Base-by-base conservation (phyloP, 2,329 filamentous ascomycete genomes). In the Alternaria hordeiaustralica region DNA sequence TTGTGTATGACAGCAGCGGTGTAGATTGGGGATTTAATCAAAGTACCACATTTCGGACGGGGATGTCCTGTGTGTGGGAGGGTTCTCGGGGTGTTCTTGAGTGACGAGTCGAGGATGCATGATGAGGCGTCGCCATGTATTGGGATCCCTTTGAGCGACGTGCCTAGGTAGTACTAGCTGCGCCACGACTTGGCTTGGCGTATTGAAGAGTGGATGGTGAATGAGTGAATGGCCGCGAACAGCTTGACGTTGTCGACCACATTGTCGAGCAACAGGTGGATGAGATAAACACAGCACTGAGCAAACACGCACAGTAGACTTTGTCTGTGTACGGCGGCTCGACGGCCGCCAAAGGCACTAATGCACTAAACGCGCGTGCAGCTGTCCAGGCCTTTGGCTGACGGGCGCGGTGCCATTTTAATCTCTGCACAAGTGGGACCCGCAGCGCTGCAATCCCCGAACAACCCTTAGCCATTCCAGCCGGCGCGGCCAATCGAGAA, bases 371-470 rank as follows among this genome's bases (percentile, higher is more conserved):
- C 66, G 66, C 66, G 64, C 60, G 64, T 67, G 66, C 65, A 60
- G 26, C 64, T 66, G 58, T 56, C 61, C 55, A 55, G 60, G 54
- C 69, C 65, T 72, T 64, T 64, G 67, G 70, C 70, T 71, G 71
- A 69, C 65, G 65, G 63, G 63, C 65, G 51, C 43, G 44, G 63
- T 70, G 62, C 69, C 67, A 69, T 66, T 65, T 68, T 71, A 69
- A 71, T 71, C 61, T 71, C 61, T 69, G 54, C 54, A 41, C 23
- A 44, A 56, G 58, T 62, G 64, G 53, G 64, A 66, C 58, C 64
- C 60, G 60, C 60, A 33, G 54, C 53, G 47, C 60, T 45, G 54
- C 53, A 54, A 59, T 61, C 58, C 58, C 66, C 58, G 60, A 45
- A 20, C 28, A 33, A 60, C 58, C 60, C 63, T 50, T 60, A 45